Conservation (phyloP, 441 rosid genomes). For the Caryocar brasiliense region DNA sequence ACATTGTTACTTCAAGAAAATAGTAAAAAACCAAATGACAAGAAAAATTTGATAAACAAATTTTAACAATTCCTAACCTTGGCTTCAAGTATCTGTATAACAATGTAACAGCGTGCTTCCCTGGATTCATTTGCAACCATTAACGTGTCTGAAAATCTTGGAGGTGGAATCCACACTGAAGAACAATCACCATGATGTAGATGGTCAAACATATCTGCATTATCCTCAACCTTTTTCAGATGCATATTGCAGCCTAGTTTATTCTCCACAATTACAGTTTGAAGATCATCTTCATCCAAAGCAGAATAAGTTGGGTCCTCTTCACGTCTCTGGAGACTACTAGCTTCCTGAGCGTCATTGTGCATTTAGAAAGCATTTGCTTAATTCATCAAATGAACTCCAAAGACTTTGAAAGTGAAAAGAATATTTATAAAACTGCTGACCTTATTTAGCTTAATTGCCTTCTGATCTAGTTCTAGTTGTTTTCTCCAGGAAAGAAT, state of each 20-base stretch:
- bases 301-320: conserved; percentile 73
- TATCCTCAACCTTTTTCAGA: conserved; percentile 67
- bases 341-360: conserved; percentile 45
- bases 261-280: conserved; percentile 74
- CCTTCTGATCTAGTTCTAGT: conserved; percentile 81
- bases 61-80: conserved; percentile 44
- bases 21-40: background rate
- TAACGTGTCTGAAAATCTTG: conserved; percentile 81
- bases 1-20: conserved; percentile 6
- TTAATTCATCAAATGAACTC: background rate
- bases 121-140: conserved; percentile 72
- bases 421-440: conserved; percentile 9
- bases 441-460: conserved; percentile 70
- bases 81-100: conserved; percentile 81
- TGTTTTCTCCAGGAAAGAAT: conserved; percentile 90
- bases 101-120: conserved; percentile 71
- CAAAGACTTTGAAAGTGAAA: background rate
- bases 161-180: conserved; percentile 91
- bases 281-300: conserved; percentile 93
- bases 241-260: conserved; percentile 81
- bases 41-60: background rate
- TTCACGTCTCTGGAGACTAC: conserved; percentile 33
- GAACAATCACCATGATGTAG: conserved; percentile 49
- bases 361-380: conserved; percentile 2
- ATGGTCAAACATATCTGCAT: conserved; percentile 42